Base-by-base conservation (phyloP, 495 filamentous ascomycete species). In the Cetradonia linearis region DNA sequence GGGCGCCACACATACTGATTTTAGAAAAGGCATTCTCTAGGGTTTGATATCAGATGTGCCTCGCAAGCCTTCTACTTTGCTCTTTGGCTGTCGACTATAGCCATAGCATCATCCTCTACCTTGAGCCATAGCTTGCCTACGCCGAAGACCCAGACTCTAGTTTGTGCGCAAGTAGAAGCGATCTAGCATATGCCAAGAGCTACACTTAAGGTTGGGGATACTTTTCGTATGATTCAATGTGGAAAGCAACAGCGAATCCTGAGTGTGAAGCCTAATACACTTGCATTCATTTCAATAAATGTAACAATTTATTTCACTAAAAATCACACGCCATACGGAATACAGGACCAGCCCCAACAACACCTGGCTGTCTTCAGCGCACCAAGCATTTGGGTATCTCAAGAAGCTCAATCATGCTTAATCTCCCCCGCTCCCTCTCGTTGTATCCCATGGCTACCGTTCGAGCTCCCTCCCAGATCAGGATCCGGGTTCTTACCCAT, bases 401-500 rank as follows among this genome's bases (percentile, higher is more conserved):
- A 46, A 25, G n/a, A 46, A 46, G 42, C 46, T 59, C 46, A 50
- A 50, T 59, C 56, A 20, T 44, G 56, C 31, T 55, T 60, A 53
- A 60, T 44, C 27, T 42, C 38, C 2, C 30, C 10, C 20, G 34
- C 16, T 44, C 28, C 27, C 59, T 34, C 23, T 37, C 50, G 18
- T 37, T n/a, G n/a, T 56, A 56, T 18, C 9, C 54, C 58, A 27
- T 46, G 42, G 25, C 38, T 54, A 2, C 59, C 59, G 55, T 27
- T 34, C 25, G 38, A 31, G 23, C 40, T 61, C 28, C 49, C 59
- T 27, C 42, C 59, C 20, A 61, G 4, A 30, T 55, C 59, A 6
- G 16, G 18, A 33, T 36, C 37, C 20, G 61, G 55, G 20, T 58
- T 62, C 55, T 62, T 62, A 8, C 61, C 61, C 61, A 62, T 62